These are phyloP conservation scores for Umbellularia californica DNA, from an alignment of 164 flowering plant genomes.

Conservation along the genomic window DNA sequence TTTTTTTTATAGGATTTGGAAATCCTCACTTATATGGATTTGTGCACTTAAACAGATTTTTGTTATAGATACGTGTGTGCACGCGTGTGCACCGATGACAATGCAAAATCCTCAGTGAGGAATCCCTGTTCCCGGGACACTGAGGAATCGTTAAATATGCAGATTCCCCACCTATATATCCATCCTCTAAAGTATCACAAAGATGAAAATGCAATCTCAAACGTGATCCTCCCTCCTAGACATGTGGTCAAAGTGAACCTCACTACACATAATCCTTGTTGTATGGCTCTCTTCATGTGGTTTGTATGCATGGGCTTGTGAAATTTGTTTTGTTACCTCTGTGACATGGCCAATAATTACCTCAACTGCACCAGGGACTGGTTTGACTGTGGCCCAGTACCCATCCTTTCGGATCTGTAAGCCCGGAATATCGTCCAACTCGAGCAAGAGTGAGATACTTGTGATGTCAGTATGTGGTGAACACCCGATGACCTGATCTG, in stretches of 20 bases:
- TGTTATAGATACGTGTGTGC: too few species aligned
- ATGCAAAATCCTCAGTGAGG: too few species aligned
- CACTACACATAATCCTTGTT: too few species aligned
- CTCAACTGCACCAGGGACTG: neutral
- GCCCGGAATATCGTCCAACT: slow-evolving; percentile 4
- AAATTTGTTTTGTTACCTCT: neutral
- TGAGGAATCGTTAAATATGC: too few species aligned
- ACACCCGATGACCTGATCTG: slow-evolving; percentile 1
- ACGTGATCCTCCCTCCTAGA: neutral
- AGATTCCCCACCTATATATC: too few species aligned
- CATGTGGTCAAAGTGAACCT: neutral
- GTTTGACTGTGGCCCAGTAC: slow-evolving; percentile 4
- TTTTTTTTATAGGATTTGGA: too few species aligned
- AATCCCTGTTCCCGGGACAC: too few species aligned
- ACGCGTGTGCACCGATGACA: too few species aligned
- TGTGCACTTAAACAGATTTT: too few species aligned
- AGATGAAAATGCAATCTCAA: neutral
- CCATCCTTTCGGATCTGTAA: slow-evolving; percentile 5
- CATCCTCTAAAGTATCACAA: too few species aligned
- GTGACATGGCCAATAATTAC: neutral
- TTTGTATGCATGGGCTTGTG: neutral
- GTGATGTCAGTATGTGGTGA: slow-evolving; percentile 1
- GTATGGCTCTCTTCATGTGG: too few species aligned
- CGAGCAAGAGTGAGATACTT: slow-evolving; percentile 5
- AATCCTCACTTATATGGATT: too few species aligned